These are phyloP conservation scores for Marasmius fiardii DNA, from an alignment of 1,284 basidiomycete species.

Conservation along the genomic window DNA sequence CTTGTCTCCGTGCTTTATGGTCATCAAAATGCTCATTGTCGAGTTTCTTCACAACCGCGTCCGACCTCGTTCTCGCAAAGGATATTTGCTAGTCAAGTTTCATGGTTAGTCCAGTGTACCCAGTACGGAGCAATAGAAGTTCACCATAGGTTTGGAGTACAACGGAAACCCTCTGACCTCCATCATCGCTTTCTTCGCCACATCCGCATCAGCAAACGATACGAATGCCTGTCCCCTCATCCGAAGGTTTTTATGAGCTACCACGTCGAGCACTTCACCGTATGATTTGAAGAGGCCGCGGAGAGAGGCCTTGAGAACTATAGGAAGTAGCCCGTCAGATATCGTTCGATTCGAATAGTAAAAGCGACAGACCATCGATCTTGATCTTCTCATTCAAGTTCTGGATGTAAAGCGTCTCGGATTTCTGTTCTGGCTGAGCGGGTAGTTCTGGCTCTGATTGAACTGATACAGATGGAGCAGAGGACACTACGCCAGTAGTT, in stretches of 20 bases:
- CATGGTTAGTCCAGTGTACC: constrained; percentile 5
- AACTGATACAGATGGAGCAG: too few relatives aligned
- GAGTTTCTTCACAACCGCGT: constrained; percentile 80
- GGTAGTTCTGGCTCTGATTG: constrained; percentile 24
- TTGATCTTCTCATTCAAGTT: constrained; percentile 98
- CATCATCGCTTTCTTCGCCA: constrained; percentile 84
- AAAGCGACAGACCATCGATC: constrained; percentile 58
- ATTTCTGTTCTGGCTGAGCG: constrained; percentile 44
- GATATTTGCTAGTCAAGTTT: constrained; percentile 74
- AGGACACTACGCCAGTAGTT: too few relatives aligned
- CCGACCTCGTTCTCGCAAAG: constrained; percentile 86
- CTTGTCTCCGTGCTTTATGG: constrained; percentile 72
- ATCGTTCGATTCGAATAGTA: background rate
- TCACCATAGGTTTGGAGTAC: constrained; percentile 94
- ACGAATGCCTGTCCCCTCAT: constrained; percentile 99
- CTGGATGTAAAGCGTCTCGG: constrained; percentile 94
- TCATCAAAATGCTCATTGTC: constrained; percentile 66
- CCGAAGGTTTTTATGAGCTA: constrained; percentile 88
- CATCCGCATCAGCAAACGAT: constrained; percentile 79
- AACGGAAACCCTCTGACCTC: constrained; percentile 94
- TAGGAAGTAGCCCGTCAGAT: constrained; percentile 11
- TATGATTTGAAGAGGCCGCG: constrained; percentile 91
- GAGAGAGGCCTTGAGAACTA: constrained; percentile 87
- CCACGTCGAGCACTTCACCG: constrained; percentile 87
- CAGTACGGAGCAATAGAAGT: constrained; percentile 18